Evolutionary conservation across 2,329 filamentous ascomycete species (phyloP).

Genomic region (Nemania diffusa): DNA sequence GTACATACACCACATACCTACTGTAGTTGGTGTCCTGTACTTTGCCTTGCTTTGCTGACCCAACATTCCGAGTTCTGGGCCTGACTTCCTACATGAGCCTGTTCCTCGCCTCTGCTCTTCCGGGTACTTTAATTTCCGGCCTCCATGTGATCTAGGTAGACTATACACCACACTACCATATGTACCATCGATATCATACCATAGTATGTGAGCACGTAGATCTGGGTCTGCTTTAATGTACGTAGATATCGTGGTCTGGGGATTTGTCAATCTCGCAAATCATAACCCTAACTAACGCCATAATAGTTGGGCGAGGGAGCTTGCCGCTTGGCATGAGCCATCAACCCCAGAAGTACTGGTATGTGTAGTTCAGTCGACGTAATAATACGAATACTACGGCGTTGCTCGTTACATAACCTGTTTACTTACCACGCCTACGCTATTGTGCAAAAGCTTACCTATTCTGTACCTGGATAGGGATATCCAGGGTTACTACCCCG

Average conservation of each 20-base stretch:
- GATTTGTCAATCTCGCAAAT: conserved; percentile 22
- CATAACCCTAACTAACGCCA: not conserved
- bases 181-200: not conserved
- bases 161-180: not conserved
- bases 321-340: conserved; percentile 19
- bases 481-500: not conserved
- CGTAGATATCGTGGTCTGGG: too few relatives aligned
- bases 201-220: not conserved
- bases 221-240: not conserved
- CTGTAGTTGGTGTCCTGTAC: too few relatives aligned
- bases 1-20: not conserved
- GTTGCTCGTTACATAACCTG: not conserved
- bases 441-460: not conserved
- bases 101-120: not conserved
- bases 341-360: too few relatives aligned
- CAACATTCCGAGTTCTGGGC: not conserved
- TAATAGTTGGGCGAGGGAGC: not conserved
- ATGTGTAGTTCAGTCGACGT: not conserved
- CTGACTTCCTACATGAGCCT: conserved; percentile 4
- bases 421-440: not conserved
- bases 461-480: not conserved
- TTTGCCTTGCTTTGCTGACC: not conserved
- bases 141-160: not conserved
- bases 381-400: not conserved
- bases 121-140: conserved; percentile 10